Evolutionary conservation across 352 stramenopile species (phyloP), one percentile per base, ranked within the genome.

Genomic region (Pythium brassicae): DNA sequence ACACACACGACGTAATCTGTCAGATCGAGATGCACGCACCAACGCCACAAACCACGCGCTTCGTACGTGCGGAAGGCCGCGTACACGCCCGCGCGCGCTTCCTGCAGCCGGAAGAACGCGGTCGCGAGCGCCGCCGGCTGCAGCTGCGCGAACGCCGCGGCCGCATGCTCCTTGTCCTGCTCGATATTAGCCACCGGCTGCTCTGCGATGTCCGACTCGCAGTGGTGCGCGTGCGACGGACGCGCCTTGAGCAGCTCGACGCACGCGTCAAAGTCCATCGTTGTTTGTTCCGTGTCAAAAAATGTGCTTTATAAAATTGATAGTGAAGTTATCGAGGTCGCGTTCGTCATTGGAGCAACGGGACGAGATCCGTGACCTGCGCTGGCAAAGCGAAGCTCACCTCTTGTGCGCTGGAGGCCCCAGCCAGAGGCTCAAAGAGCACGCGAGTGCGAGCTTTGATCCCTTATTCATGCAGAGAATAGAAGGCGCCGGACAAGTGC

Each of bases 211-310:
- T 60, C n/a, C 4, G 72, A 58, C n/a, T 83, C 76, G 45, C 80
- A 91, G 54, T 86, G 68, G 37, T 88, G 78, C 25, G 74, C 67
- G 53, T 87, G 76, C 59, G 60, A 55, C 20, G 78, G 77, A 2
- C 83, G 80, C 51, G 71, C 65, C 20, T 78, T 68, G 50, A 93
- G 70, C 57, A 93, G 68, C 60, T 79, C 62, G 42, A 85, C 72
- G 60, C 80, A 91, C 51, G 69, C 47, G 19, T 86, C 45, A 43
- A 93, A 84, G 52, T 93, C 75, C 83, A 93, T 93, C 11, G 20
- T 11, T 42, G 48, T 23, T 34, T 5, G 19, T 26, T 14, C 25
- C 5, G 25, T 5, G n/a, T n/a, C n/a, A n/a, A n/a, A n/a, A n/a
- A 34, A 49, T 29, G 22, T 29, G 26, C n/a, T 17, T n/a, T 19